Conservation (phyloP, 179 eudicot genomes). For the Amaranthus tricolor region DNA sequence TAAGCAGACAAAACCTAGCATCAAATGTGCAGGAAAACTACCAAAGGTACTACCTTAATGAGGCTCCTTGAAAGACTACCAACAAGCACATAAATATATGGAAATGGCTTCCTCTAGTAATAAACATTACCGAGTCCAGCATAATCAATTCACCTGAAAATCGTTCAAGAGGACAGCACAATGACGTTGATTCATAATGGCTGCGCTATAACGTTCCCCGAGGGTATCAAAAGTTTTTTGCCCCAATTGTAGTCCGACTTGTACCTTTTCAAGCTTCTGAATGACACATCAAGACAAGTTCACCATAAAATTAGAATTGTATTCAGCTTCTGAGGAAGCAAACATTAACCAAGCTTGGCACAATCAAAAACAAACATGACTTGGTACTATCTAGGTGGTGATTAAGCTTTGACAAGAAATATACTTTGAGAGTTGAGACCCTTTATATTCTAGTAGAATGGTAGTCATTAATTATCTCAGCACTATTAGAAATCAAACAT, state of each 20-base stretch:
- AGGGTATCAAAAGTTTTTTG: constrained; percentile 44
- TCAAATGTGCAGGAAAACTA: not conserved
- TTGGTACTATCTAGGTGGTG: not conserved
- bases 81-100: too few species aligned
- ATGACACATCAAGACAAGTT: not conserved
- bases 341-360: not conserved
- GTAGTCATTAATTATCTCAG: not conserved
- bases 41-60: not conserved
- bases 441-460: not conserved
- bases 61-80: not conserved
- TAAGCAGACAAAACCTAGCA: not conserved
- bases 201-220: constrained; percentile 47
- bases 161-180: constrained; percentile 41
- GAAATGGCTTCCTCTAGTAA: not conserved
- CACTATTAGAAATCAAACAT: not conserved
- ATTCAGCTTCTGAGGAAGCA: not conserved
- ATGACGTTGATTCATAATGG: constrained; percentile 48
- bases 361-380: not conserved
- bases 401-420: not conserved
- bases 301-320: not conserved
- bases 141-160: constrained; percentile 42
- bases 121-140: not conserved
- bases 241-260: constrained; percentile 37
- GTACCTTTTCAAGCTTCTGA: constrained; percentile 61
- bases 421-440: not conserved